These are phyloP conservation scores for Carex cristatella DNA, from an alignment of 176 grass and related monocot species.

Conservation along the genomic window DNA sequence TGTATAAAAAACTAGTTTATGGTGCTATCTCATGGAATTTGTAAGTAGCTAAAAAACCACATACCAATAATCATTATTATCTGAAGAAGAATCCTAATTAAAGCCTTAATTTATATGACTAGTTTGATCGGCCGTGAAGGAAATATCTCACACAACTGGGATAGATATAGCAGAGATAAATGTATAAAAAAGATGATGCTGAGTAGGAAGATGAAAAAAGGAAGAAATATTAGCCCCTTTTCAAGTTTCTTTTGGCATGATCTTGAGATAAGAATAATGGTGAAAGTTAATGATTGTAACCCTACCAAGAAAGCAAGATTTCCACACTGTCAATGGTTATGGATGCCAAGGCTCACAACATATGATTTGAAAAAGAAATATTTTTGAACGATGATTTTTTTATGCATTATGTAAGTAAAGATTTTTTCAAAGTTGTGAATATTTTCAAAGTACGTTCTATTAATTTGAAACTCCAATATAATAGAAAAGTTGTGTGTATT, in stretches of 20 bases:
- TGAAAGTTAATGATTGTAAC: conserved; percentile 11
- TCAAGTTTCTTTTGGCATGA: conserved; percentile 2
- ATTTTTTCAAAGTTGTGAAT: no score
- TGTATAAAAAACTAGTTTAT: no score
- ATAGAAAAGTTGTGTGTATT: no score
- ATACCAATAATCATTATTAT: neutral
- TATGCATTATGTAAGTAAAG: no score
- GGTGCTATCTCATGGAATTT: neutral
- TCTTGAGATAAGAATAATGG: conserved; percentile 6
- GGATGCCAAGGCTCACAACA: no score
- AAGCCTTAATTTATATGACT: neutral
- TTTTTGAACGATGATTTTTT: no score
- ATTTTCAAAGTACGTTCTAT: no score
- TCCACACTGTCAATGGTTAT: neutral
- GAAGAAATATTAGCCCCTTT: neutral
- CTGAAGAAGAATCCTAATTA: neutral
- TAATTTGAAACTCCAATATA: no score
- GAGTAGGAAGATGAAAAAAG: neutral
- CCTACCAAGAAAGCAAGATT: conserved; percentile 5
- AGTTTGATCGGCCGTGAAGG: neutral
- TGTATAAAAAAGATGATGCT: neutral
- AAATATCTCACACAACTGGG: conserved; percentile 16
- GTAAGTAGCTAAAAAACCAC: neutral
- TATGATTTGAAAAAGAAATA: no score
- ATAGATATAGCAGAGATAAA: neutral